phyloP scores from a whole-genome alignment of 2,329 filamentous ascomycete genomes.

The Colletotrichum somersetense region DNA sequence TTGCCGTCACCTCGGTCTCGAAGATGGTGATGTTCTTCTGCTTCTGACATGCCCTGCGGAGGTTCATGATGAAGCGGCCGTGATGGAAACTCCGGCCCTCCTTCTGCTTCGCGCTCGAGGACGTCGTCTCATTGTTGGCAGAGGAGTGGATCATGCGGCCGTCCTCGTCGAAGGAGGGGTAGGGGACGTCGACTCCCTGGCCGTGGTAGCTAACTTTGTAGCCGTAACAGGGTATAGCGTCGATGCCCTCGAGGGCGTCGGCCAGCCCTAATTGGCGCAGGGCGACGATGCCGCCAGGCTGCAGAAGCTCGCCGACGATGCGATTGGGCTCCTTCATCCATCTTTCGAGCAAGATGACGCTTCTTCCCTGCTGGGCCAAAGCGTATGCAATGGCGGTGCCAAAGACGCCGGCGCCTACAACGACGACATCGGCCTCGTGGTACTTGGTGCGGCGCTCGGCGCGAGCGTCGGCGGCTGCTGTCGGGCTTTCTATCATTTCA shows the following conservation, averaged over 20 bases:
- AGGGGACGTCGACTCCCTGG: constrained; percentile 80
- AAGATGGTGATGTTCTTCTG: constrained; percentile 90
- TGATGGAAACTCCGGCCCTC: constrained; percentile 92
- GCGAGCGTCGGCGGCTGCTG: constrained; percentile 55
- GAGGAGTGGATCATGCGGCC: constrained; percentile 47
- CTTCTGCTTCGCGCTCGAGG: constrained; percentile 51
- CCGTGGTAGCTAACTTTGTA: constrained; percentile 90
- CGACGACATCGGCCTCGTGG: constrained; percentile 84
- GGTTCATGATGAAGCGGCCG: constrained; percentile 87
- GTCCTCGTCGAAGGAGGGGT: constrained; percentile 73
- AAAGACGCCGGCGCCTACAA: constrained; percentile 91
- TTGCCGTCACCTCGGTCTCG: constrained; percentile 85
- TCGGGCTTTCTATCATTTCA: constrained; percentile 50
- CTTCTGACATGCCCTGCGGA: constrained; percentile 79
- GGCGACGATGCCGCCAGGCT: constrained; percentile 89
- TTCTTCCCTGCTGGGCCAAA: constrained; percentile 88
- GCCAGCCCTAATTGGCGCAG: constrained; percentile 83
- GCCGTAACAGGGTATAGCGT: constrained; percentile 84
- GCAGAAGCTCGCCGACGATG: constrained; percentile 94
- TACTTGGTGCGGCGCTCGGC: constrained; percentile 63
- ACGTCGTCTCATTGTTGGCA: constrained; percentile 30
- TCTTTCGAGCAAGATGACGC: constrained; percentile 88
- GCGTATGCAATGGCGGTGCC: constrained; percentile 89
- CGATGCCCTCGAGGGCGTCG: constrained; percentile 89
- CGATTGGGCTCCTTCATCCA: constrained; percentile 93